Base-by-base conservation (phyloP, 495 filamentous ascomycete species). In the Cercophora sp. region DNA sequence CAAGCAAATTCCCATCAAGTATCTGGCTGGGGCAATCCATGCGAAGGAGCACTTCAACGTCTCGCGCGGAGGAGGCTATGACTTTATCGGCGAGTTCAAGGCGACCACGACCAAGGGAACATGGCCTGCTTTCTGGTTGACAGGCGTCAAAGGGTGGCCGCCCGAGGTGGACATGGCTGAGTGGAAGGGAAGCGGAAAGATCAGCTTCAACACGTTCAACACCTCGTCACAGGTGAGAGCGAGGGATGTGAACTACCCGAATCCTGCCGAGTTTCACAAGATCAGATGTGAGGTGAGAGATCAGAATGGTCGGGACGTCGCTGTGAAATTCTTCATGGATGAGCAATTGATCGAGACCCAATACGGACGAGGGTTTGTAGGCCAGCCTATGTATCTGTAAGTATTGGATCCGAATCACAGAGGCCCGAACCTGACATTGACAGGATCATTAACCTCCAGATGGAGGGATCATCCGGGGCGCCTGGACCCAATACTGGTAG, bases 41-140 rank as follows among this genome's bases (percentile, higher is more conserved):
- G 77, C 75, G 13, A 74, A 76, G 57, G 68, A 76, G 36, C 63
- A 74, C 48, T 75, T 75, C 64, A 74, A 52, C 46, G 70, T 77
- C 25, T 47, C 71, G 10, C 65, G 62, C 16, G 72, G 72, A 11
- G 77, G 79, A 1, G 78, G 76, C 0, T 76, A 77, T 32, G 74
- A 78, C 55, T 80, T 82, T 57, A 65, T 61, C 6, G 68, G 72
- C 36, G 72, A 78, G 44, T 79, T 84, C 60, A 62, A 69, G 40
- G 80, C 80, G 0, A 68, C 79, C 1, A 74, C 73, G 1, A 65
- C 66, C 0, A 66, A 66, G 42, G 81, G 81, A 0, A 82, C 79
- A 0, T 82, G 80, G 79, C 79, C 79, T 4, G 81, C 81, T 0
- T 77, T 88, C 18, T 87, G 84, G 84, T 63, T 86, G 6, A 81